Evolutionary conservation across 1,139 yeast genomes (phyloP).

Genomic region (Scheffersomyces parashehatae): DNA sequence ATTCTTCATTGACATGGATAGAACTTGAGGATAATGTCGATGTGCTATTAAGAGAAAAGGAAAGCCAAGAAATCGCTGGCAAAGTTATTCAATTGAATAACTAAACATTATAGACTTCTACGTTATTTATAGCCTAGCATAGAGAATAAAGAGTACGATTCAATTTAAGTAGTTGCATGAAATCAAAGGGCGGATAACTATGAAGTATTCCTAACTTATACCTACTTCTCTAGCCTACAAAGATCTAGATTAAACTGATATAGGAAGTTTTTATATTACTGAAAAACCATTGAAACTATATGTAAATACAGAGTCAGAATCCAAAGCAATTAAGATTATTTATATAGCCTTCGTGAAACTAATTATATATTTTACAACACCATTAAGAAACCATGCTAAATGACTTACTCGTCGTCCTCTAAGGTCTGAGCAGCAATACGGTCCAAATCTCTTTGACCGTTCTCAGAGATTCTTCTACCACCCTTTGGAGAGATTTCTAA

Average conservation of each 20-base stretch:
- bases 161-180: too few relatives aligned
- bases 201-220: too few relatives aligned
- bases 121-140: too few relatives aligned
- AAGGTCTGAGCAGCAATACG: constrained; percentile 99
- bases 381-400: constrained; percentile 12
- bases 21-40: constrained; percentile 53
- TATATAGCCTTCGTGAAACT: not conserved
- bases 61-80: constrained; percentile 18
- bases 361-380: constrained; percentile 3
- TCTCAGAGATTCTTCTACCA: constrained; percentile 99
- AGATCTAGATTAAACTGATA: too few relatives aligned
- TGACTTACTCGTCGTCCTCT: constrained; percentile 74
- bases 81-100: constrained; percentile 6
- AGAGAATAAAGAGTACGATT: too few relatives aligned
- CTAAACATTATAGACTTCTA: not conserved
- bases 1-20: constrained; percentile 64
- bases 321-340: not conserved
- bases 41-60: constrained; percentile 16
- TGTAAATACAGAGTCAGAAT: too few relatives aligned
- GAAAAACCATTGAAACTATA: too few relatives aligned
- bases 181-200: too few relatives aligned
- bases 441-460: constrained; percentile 99
- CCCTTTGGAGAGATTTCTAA: constrained; percentile 96
- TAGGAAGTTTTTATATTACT: too few relatives aligned
- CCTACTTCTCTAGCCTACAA: too few relatives aligned